phyloP scores from a whole-genome alignment of 2,329 filamentous ascomycete genomes.

The Colletotrichum sp. region DNA sequence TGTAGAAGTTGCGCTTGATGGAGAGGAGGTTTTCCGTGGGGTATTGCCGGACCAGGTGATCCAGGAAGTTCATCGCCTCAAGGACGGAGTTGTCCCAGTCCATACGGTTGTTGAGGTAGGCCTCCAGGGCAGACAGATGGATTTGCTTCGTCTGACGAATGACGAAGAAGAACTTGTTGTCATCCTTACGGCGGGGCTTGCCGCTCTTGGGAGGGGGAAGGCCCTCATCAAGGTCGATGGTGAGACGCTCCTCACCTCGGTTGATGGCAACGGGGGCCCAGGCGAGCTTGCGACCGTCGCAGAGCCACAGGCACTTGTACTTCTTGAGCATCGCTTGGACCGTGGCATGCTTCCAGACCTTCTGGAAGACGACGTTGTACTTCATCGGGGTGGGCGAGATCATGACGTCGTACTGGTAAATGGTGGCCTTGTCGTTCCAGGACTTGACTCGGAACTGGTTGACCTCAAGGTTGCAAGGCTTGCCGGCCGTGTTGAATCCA shows the following conservation, averaged over 20 bases:
- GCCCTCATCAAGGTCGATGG: conserved; percentile 77
- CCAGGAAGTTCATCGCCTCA: conserved; percentile 87
- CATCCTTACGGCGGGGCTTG: conserved; percentile 30
- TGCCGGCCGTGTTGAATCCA: conserved; percentile 63
- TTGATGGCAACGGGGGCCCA: conserved; percentile 59
- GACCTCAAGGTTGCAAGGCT: conserved; percentile 59
- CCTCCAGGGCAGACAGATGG: conserved; percentile 67
- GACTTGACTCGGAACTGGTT: conserved; percentile 77
- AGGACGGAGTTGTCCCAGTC: conserved; percentile 71
- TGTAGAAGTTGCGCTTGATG: conserved; percentile 86
- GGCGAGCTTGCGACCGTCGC: conserved; percentile 83
- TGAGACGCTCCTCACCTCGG: conserved; percentile 57
- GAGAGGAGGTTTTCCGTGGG: conserved; percentile 71
- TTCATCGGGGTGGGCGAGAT: conserved; percentile 70
- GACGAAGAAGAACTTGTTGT: conserved; percentile 63
- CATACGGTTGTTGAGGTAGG: conserved; percentile 67
- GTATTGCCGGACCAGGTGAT: conserved; percentile 85
- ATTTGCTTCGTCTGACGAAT: conserved; percentile 72
- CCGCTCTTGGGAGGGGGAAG: conserved; percentile 42
- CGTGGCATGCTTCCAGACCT: conserved; percentile 73
- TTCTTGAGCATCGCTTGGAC: conserved; percentile 61
- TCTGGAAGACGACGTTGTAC: conserved; percentile 68
- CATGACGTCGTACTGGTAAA: conserved; percentile 85
- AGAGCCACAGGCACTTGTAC: conserved; percentile 66
- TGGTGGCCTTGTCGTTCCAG: conserved; percentile 60